Base-by-base conservation (phyloP, 177 flowering plant species). In the Vitis hybrid region DNA sequence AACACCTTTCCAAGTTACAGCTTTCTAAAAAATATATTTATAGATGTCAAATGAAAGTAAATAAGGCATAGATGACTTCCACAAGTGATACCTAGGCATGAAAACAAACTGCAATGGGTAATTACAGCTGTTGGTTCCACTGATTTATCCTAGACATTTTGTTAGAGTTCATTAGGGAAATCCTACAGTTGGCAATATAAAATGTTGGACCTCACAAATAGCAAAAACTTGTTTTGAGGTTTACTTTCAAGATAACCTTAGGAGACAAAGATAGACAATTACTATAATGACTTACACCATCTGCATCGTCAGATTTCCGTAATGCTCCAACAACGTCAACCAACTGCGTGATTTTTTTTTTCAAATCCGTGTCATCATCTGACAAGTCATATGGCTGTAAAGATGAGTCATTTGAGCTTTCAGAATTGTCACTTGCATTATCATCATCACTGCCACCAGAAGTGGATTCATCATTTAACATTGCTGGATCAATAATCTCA, bases 381-480 rank as follows among this genome's bases (percentile, higher is more conserved):
- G 88, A 68, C 83, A 96, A 82, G 75, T 96, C 97, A 80, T 96
- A 96, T 49, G 98, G 98, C 79, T 86, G 89, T 68, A 96, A 82
- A 58, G 97, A 90, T 51, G 97, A 86, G 76, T 87, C 92, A 79
- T 87, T 85, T 15, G 86, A 81, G 48, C 84, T 51, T 71, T 89
- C 98, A 66, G 90, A 89, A 67, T 73, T 77, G 59, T 86, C 93
- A 70, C 90, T 88, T 57, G 76, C 78, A 80, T 79, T 69, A 74
- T 85, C 92, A 79, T 79, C 80, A 12, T 79, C 86, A 57, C 80
- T 85, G 56, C 80, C 80, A 67, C 80, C 86, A 69, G 81, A 84
- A 60, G 55, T 62, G 1, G 74, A 62, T 51, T 75, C 83, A 78
- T 72, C 70, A 70, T 76, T 80, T 60, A 92, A 72, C 2, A 78